Conservation (phyloP, 352 stramenopile species). For the Globisporangium alternatum region DNA sequence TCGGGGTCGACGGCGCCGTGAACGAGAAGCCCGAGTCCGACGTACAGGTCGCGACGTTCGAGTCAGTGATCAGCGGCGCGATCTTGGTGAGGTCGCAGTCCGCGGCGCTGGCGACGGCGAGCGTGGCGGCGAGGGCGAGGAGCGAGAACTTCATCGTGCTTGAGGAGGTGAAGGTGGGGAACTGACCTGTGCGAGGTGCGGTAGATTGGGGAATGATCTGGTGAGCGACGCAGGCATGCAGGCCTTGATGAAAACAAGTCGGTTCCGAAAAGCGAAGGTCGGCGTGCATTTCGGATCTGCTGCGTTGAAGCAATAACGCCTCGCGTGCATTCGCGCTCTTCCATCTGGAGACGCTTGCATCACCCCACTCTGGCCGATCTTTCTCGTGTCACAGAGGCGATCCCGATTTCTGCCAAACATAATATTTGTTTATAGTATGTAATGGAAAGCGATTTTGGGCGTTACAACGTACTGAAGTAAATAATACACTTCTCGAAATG, state of each 20-base stretch:
- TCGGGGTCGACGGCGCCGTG: conserved; percentile 2
- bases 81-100: conserved; percentile 15
- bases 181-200: conserved; percentile 1
- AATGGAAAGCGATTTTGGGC: no score
- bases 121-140: conserved; percentile 3
- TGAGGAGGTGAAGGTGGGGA: no score
- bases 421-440: no score
- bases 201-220: neutral
- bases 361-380: no score
- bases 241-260: neutral
- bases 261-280: neutral
- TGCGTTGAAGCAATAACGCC: neutral
- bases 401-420: no score
- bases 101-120: conserved; percentile 7
- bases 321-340: neutral
- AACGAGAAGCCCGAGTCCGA: conserved; percentile 30
- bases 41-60: conserved; percentile 2
- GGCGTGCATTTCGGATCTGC: neutral
- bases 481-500: no score
- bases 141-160: conserved; percentile 14
- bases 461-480: no score
- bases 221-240: no score
- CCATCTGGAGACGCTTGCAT: no score
- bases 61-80: conserved; percentile 7
- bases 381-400: no score